Percentiles rank a stretch among this genome's conserved stretches.
These are phyloP conservation scores for Ambrosiella beaveri DNA, from an alignment of 2,329 filamentous ascomycete species.

Conservation along the genomic window DNA sequence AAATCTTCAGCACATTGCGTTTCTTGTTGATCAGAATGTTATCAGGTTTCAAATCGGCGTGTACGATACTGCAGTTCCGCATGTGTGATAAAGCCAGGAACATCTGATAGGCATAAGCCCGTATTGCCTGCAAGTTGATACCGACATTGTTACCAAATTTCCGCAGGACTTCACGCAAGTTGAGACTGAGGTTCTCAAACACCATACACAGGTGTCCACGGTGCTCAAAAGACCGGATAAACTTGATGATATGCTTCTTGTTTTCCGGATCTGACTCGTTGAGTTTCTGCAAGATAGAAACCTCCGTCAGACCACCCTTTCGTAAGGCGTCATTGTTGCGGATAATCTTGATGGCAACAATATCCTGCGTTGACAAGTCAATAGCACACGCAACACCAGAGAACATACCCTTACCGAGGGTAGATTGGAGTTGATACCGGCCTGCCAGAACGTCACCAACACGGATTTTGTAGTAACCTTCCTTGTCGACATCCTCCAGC, in stretches of 20 bases:
- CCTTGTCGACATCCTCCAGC: conserved; percentile 81
- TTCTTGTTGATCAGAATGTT: conserved; percentile 82
- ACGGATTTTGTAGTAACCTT: conserved; percentile 93
- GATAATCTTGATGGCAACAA: conserved; percentile 96
- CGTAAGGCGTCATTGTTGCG: conserved; percentile 85
- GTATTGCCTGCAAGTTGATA: conserved; percentile 73
- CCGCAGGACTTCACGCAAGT: conserved; percentile 81
- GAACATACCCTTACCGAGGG: conserved; percentile 87
- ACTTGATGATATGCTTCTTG: conserved; percentile 78
- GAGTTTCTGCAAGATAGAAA: conserved; percentile 78
- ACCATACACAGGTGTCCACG: conserved; percentile 92
- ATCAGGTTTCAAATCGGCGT: conserved; percentile 94
- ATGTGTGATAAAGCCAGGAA: conserved; percentile 78
- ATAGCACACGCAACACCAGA: conserved; percentile 83
- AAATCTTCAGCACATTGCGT: conserved; percentile 77
- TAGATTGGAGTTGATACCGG: conserved; percentile 75
- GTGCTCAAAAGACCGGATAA: conserved; percentile 79
- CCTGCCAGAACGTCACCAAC: conserved; percentile 78
- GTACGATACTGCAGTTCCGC: conserved; percentile 81
- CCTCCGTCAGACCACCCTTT: conserved; percentile 87
- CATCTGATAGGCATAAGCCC: conserved; percentile 83
- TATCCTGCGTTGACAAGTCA: conserved; percentile 53
- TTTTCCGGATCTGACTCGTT: conserved; percentile 72
- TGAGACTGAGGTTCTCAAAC: conserved; percentile 88
- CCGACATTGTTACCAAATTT: conserved; percentile 92